Percentiles rank a stretch among this genome's conserved stretches.
Evolutionary conservation across 768 basidiomycete species (phyloP).

Genomic region (Suillus placidus): DNA sequence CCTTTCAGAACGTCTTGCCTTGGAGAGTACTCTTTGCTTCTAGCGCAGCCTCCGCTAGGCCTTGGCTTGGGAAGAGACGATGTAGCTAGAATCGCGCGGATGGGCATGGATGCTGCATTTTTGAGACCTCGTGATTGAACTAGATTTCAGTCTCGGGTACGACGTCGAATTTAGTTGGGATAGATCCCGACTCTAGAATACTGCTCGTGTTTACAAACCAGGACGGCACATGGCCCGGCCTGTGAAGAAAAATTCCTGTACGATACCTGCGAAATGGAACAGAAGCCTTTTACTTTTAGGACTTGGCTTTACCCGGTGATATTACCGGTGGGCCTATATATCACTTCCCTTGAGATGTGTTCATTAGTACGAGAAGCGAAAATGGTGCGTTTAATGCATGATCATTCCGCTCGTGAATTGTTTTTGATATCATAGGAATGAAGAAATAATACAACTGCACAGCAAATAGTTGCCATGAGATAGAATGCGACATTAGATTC

Average conservation of each 20-base stretch:
- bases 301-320: not conserved
- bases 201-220: not conserved
- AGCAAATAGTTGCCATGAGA: not conserved
- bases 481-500: conserved; percentile 49
- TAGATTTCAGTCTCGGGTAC: not conserved
- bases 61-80: conserved; percentile 66
- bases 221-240: not conserved
- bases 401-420: not conserved
- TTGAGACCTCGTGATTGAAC: not conserved
- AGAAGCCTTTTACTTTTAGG: not conserved
- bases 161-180: not conserved
- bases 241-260: not conserved
- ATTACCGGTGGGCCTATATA: not conserved
- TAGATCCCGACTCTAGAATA: not conserved
- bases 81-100: conserved; percentile 56
- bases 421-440: not conserved
- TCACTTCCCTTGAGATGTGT: not conserved
- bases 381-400: not conserved
- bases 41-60: conserved; percentile 72
- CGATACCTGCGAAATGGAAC: not conserved
- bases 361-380: not conserved
- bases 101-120: conserved; percentile 51
- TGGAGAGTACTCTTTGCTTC: conserved; percentile 78
- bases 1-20: conserved; percentile 75
- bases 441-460: not conserved